Conservation (phyloP, 345 rosid genomes). For the Carallia brachiata region DNA sequence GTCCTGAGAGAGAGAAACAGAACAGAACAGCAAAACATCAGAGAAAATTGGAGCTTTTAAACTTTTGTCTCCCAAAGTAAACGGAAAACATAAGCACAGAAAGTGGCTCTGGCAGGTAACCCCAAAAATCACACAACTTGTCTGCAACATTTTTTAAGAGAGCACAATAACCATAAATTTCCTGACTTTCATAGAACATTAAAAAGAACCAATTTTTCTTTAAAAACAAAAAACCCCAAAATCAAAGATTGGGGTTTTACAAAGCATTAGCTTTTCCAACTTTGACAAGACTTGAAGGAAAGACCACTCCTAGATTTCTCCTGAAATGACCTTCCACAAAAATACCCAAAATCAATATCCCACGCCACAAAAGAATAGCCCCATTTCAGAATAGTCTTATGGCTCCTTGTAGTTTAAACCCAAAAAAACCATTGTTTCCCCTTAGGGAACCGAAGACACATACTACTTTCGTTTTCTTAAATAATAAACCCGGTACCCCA, state of each 20-base stretch:
- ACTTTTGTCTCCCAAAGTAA: too few relatives aligned
- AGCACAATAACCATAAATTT: background rate
- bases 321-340: constrained; percentile 37
- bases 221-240: background rate
- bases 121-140: too few relatives aligned
- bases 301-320: constrained; percentile 14
- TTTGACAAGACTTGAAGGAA: constrained; percentile 37
- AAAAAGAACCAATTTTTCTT: too few relatives aligned
- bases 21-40: background rate
- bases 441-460: constrained; percentile 2
- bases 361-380: background rate
- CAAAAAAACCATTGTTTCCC: background rate
- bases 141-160: too few relatives aligned
- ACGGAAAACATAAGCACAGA: too few relatives aligned
- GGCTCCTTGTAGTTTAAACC: constrained; percentile 11
- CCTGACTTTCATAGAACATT: constrained; percentile 6
- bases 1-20: background rate
- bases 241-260: background rate
- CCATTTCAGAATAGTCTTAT: background rate
- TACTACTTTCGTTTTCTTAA: constrained; percentile 14
- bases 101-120: too few relatives aligned
- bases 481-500: background rate
- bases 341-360: constrained; percentile 8
- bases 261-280: background rate
- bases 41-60: background rate